Conservation (phyloP, 2,329 filamentous ascomycete genomes). For the Sporothrix schenckii region DNA sequence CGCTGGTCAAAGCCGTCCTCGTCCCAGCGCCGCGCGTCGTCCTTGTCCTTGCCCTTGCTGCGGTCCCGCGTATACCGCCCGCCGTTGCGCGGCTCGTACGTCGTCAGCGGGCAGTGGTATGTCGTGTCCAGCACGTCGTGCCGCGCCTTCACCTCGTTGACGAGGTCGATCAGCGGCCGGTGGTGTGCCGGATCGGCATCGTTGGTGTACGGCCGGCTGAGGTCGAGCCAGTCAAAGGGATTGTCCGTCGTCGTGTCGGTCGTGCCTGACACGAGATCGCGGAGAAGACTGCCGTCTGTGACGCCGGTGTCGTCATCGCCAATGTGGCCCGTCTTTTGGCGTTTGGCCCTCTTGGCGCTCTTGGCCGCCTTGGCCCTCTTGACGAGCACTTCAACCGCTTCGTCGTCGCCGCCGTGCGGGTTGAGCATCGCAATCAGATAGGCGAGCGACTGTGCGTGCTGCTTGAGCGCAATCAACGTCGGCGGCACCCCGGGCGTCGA, state of each 20-base stretch:
- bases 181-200: conserved; percentile 51
- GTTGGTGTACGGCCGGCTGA: conserved; percentile 54
- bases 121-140: conserved; percentile 48
- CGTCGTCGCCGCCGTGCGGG: conserved; percentile 38
- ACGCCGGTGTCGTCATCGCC: background rate
- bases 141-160: conserved; percentile 51
- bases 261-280: background rate
- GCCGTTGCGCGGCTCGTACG: conserved; percentile 36
- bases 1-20: background rate
- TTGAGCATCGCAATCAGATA: conserved; percentile 56
- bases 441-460: conserved; percentile 61
- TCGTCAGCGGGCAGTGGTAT: conserved; percentile 53
- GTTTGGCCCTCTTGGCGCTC: background rate
- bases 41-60: background rate
- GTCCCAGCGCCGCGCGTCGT: background rate
- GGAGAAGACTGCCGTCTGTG: conserved; percentile 6
- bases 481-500: conserved; percentile 56
- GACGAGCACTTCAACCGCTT: conserved; percentile 27
- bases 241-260: conserved; percentile 41
- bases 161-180: conserved; percentile 51
- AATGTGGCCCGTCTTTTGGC: background rate
- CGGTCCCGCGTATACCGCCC: conserved; percentile 37
- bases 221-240: conserved; percentile 62
- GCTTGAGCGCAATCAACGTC: conserved; percentile 61
- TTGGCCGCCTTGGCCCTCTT: background rate